These are phyloP conservation scores for Sporothrix brunneoviolacea DNA, from an alignment of 2,329 filamentous ascomycete species.

Conservation along the genomic window DNA sequence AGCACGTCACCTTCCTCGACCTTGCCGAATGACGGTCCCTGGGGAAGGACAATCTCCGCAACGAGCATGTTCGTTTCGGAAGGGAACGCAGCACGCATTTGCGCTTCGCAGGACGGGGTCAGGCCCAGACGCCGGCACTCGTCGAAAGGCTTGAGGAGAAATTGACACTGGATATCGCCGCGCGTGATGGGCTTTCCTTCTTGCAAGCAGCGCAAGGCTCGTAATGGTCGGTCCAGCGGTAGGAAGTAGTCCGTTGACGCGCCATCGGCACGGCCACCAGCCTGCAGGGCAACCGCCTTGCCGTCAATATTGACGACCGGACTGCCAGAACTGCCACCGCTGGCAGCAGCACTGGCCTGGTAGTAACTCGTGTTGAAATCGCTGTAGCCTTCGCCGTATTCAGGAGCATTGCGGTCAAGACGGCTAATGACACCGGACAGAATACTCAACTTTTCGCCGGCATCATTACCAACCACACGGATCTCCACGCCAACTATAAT, in stretches of 20 bases:
- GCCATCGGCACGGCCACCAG: slow-evolving; percentile 86
- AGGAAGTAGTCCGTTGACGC: slow-evolving; percentile 97
- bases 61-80: slow-evolving; percentile 96
- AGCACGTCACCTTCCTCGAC: slow-evolving; percentile 92
- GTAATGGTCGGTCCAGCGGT: slow-evolving; percentile 80
- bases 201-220: slow-evolving; percentile 81
- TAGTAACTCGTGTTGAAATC: slow-evolving; percentile 98
- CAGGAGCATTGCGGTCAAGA: slow-evolving; percentile 90
- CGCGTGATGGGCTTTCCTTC: slow-evolving; percentile 68
- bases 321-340: slow-evolving; percentile 95
- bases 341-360: slow-evolving; percentile 93
- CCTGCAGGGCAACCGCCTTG: slow-evolving; percentile 84
- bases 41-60: slow-evolving; percentile 86
- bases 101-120: slow-evolving; percentile 77
- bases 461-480: slow-evolving; percentile 95
- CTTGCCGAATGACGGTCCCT: slow-evolving; percentile 79
- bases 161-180: slow-evolving; percentile 97
- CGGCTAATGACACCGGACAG: slow-evolving; percentile 95
- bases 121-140: slow-evolving; percentile 88
- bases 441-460: slow-evolving; percentile 96
- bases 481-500: slow-evolving; percentile 83
- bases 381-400: slow-evolving; percentile 96
- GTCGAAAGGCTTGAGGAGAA: slow-evolving; percentile 93
- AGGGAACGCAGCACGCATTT: slow-evolving; percentile 75
- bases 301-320: slow-evolving; percentile 95